Evolutionary conservation across 1,139 yeast species (phyloP), one percentile per base, ranked within the genome.

Genomic region (Tardiomyces blankii): DNA sequence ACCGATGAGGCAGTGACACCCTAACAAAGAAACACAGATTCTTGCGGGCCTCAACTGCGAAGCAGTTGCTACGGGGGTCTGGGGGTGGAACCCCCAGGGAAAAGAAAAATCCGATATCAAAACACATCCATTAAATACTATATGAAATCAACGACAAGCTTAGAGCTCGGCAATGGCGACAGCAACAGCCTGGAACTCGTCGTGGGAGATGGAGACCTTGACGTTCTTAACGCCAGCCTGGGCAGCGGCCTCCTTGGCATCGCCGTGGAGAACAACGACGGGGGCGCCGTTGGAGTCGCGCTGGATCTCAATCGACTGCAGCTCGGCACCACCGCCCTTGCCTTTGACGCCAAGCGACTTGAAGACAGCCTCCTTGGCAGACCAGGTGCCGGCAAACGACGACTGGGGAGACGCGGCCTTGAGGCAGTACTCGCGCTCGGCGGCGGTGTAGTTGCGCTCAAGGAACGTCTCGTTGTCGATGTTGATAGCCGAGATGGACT

Each of bases 281-380:
- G 99, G 99, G 46, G 84, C 93, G 48, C 93, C 95, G 46, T 77
- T 79, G 50, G 73, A 56, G 55, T 79, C 84, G 59, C 94, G 82
- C 21, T 72, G 59, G 59, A 91, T 85, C 70, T 89, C 97, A 66
- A 91, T 91, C 53, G 88, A 96, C 65, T 77, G 76, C 70, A 91
- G 75, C 43, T 95, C 74, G 46, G 98, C 97, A 52, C 97, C 98
- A 18, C 89, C 96, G 51, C 99, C 99, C 65, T 81, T 77, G 41
- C 95, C 82, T 61, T 78, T 76, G 52, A 87, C 94, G 51, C 94
- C 91, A 60, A 91, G 74, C 18, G 96, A 86, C 73, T 91, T 91
- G 80, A 91, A 91, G 40, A 88, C 96, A 38, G 99, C 98, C 70
- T 91, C 99, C 71, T 91, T 91, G 46, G 98, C 98, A 41, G 96